Base-by-base conservation (phyloP, 495 filamentous ascomycete genomes). In the Darksidea phi region DNA sequence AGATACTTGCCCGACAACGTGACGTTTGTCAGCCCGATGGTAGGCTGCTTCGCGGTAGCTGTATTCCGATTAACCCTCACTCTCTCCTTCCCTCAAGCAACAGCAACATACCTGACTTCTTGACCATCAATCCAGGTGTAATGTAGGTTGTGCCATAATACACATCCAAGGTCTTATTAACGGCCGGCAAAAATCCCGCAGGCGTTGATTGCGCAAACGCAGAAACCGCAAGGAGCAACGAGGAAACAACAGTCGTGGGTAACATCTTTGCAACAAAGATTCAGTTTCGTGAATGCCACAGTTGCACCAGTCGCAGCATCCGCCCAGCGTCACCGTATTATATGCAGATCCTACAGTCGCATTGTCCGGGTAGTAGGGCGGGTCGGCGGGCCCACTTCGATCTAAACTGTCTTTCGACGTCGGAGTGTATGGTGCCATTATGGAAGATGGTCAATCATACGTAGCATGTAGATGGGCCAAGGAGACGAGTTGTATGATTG, bases 121-220 rank as follows among this genome's bases (percentile, higher is more conserved):
- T 69, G 25, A 79, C 15, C 23, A 70, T 64, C 17, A 72, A 65
- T 10, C 78, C 78, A 0, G 76, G 75, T 2, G 72, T 72, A 21
- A 77, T 59, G 32, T 51, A 57, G 49, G 76, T 78, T 36, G 72
- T 66, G 20, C 76, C 77, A 59, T 75, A 78, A 1, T 74, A 71
- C 47, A 80, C 71, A 54, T 78, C 76, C 1, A 80, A 72, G 36
- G 73, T 73, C 36, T 70, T 69, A 13, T 65, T 70, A 6, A 77
- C 76, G 1, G 32, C 65, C 1, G 77, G 78, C 0, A 63, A 54
- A 49, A 79, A 79, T 4, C 76, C 78, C 10, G 57, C 41, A 0
- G 78, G 78, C 0, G 78, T 80, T 10, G 28, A 32, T 62, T 79
- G 75, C 18, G 74, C 74, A 11, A 61, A 15, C 17, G 50, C 37